A percentile compares a stretch with the other conserved stretches of the same genome.
phyloP scores from a whole-genome alignment of 495 filamentous ascomycete species.

The Penicillium odoratum region DNA sequence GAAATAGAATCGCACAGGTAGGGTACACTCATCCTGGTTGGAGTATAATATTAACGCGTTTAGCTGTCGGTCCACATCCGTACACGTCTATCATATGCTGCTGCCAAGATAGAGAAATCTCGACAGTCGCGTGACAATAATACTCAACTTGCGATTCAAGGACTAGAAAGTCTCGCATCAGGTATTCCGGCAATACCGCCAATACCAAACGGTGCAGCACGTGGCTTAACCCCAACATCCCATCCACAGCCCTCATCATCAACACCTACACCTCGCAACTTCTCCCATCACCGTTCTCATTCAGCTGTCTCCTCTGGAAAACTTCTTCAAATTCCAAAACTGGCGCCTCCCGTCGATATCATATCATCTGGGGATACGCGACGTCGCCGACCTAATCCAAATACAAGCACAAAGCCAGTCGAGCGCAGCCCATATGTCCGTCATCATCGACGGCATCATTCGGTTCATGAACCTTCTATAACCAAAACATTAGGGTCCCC shows the following conservation, averaged over 20 bases:
- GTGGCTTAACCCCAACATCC: slow-evolving; percentile 11
- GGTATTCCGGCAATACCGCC: slow-evolving; percentile 8
- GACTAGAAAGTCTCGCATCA: slow-evolving; percentile 49
- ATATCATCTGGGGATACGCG: slow-evolving; percentile 27
- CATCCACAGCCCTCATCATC: slow-evolving; percentile 13
- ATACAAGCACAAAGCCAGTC: slow-evolving; percentile 22
- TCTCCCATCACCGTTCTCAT: slow-evolving; percentile 20
- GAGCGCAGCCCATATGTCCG: slow-evolving; percentile 26
- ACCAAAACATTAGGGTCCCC: slow-evolving; percentile 23
- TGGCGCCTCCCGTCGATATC: slow-evolving; percentile 65
- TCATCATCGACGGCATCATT: slow-evolving; percentile 43
- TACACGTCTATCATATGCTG: slow-evolving; percentile 81
- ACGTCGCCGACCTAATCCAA: slow-evolving; percentile 46
- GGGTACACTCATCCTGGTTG: slow-evolving; percentile 16
- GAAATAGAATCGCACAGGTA: slow-evolving; percentile 76
- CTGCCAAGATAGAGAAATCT: slow-evolving; percentile 85
- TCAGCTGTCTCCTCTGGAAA: slow-evolving; percentile 26
- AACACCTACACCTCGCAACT: slow-evolving; percentile 10
- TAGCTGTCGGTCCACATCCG: slow-evolving; percentile 76
- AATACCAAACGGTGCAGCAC: slow-evolving; percentile 12
- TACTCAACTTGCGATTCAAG: slow-evolving; percentile 63
- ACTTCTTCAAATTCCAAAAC: slow-evolving; percentile 28
- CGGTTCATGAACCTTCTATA: slow-evolving; percentile 34
- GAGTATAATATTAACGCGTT: slow-evolving; percentile 17
- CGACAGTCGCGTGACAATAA: slow-evolving; percentile 70